Evolutionary conservation across 306 rosid genomes (phyloP).

Genomic region (Myrica gale): DNA sequence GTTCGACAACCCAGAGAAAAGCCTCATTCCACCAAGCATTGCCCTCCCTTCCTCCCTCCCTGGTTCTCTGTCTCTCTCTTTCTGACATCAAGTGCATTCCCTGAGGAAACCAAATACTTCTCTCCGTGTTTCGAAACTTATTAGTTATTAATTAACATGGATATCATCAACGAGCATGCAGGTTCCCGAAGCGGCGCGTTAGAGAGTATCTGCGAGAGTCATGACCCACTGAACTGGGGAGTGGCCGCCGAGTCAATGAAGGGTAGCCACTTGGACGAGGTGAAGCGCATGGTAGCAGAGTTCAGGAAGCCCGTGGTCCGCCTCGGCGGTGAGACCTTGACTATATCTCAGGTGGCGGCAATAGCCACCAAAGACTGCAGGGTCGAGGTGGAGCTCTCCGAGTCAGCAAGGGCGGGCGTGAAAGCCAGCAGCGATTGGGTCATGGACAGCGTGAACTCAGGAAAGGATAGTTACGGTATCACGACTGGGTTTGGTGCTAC

Average conservation of each 20-base stretch:
- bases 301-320: slow-evolving; percentile 53
- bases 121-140: too few species aligned
- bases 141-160: too few species aligned
- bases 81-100: too few species aligned
- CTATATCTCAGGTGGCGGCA: slow-evolving; percentile 71
- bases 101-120: too few species aligned
- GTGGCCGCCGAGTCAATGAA: slow-evolving; percentile 53
- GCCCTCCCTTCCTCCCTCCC: too few species aligned
- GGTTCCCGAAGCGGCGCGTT: too few species aligned
- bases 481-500: slow-evolving; percentile 97
- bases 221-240: slow-evolving; percentile 64
- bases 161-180: too few species aligned
- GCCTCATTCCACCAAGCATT: too few species aligned
- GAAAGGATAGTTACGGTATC: slow-evolving; percentile 79
- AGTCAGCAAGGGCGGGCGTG: slow-evolving; percentile 52
- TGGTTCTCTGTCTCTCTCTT: too few species aligned
- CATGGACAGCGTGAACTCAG: slow-evolving; percentile 58
- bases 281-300: slow-evolving; percentile 71
- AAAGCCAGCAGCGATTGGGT: slow-evolving; percentile 93
- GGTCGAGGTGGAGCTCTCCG: slow-evolving; percentile 48
- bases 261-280: slow-evolving; percentile 80
- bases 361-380: slow-evolving; percentile 31
- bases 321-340: slow-evolving; percentile 56
- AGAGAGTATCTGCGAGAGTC: not conserved
- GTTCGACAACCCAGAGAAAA: too few species aligned